These are phyloP conservation scores for Alternaria brassicae DNA, from an alignment of 2,329 filamentous ascomycete genomes.

Conservation along the genomic window DNA sequence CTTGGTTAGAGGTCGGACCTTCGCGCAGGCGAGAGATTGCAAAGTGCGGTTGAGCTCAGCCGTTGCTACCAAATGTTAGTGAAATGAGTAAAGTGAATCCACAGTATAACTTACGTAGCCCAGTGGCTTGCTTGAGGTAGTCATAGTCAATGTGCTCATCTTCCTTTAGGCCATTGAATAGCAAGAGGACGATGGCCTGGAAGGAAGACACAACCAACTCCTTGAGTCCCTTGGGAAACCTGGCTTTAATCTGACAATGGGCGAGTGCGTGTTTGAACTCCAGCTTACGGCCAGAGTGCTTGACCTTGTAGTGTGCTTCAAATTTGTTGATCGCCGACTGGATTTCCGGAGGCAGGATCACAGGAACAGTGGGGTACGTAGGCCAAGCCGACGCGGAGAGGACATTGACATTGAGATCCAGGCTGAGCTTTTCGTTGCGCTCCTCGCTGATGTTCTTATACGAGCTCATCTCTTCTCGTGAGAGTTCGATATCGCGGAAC, in stretches of 20 bases:
- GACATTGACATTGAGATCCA: constrained; percentile 86
- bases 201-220: constrained; percentile 91
- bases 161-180: constrained; percentile 78
- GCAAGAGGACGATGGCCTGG: constrained; percentile 86
- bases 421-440: constrained; percentile 61
- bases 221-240: constrained; percentile 80
- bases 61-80: constrained; percentile 60
- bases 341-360: constrained; percentile 79
- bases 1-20: constrained; percentile 83
- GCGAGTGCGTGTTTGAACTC: constrained; percentile 94
- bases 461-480: constrained; percentile 88
- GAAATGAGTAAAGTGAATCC: background rate
- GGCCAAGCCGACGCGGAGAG: constrained; percentile 95
- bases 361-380: constrained; percentile 77
- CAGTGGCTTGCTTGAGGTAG: constrained; percentile 77
- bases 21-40: constrained; percentile 93
- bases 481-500: constrained; percentile 98
- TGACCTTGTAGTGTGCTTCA: constrained; percentile 83
- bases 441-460: constrained; percentile 75
- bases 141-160: constrained; percentile 74
- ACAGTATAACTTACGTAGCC: constrained; percentile 63
- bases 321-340: constrained; percentile 80
- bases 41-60: constrained; percentile 86
- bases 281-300: constrained; percentile 85
- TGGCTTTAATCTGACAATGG: constrained; percentile 83